Evolutionary conservation across 1,284 basidiomycete genomes (phyloP).

Genomic region (Coniferiporia weirii): DNA sequence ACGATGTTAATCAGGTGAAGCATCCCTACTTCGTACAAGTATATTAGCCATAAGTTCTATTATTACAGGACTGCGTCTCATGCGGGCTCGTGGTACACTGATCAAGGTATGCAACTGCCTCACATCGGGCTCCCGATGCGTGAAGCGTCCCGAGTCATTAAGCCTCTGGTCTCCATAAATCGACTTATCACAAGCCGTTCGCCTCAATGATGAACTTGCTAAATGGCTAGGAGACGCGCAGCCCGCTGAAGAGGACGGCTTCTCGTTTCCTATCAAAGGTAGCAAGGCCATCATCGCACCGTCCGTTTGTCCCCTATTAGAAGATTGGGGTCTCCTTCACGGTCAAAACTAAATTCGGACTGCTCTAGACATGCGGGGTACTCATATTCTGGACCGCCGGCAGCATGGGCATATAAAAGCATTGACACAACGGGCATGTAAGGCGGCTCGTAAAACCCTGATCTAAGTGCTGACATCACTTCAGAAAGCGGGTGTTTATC

Average conservation of each 20-base stretch:
- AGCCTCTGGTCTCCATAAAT: neutral
- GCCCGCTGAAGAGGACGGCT: slow-evolving; percentile 40
- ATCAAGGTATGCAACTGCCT: slow-evolving; percentile 48
- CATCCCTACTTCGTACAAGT: neutral
- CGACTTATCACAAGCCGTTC: slow-evolving; percentile 36
- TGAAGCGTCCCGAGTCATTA: neutral
- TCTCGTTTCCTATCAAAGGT: slow-evolving; percentile 59
- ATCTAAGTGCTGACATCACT: slow-evolving; percentile 12
- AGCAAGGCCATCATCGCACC: slow-evolving; percentile 97
- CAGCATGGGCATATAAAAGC: slow-evolving; percentile 93
- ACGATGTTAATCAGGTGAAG: slow-evolving; percentile 15
- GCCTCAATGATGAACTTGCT: slow-evolving; percentile 58
- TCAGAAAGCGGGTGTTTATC: slow-evolving; percentile 86
- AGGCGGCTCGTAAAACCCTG: slow-evolving; percentile 24
- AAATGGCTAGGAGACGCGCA: slow-evolving; percentile 61
- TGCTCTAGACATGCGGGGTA: slow-evolving; percentile 87
- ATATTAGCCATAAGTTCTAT: neutral
- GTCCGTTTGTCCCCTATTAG: slow-evolving; percentile 41
- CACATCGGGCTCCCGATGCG: neutral
- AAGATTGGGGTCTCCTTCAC: neutral
- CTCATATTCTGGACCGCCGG: slow-evolving; percentile 88
- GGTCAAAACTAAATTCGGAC: neutral
- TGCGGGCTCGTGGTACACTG: slow-evolving; percentile 89
- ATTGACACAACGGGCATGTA: slow-evolving; percentile 82
- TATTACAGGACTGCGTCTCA: slow-evolving; percentile 64